These are phyloP conservation scores for Pichiaceae sp. DNA, from an alignment of 1,139 yeast species.

Conservation along the genomic window DNA sequence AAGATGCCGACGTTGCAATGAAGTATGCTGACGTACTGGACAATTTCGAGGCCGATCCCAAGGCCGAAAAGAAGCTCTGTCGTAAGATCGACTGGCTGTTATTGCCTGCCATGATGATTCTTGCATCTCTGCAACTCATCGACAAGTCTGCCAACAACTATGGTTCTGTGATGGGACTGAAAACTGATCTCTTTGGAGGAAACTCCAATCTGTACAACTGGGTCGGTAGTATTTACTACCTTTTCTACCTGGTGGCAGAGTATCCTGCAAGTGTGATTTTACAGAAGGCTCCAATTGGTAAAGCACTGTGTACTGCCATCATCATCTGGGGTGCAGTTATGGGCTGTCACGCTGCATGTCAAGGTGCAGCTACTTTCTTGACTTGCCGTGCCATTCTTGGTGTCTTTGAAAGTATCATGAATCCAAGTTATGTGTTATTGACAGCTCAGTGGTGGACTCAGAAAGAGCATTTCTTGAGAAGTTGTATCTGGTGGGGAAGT, in stretches of 20 bases:
- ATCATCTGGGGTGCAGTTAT: conserved; percentile 41
- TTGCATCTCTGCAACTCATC: conserved; percentile 54
- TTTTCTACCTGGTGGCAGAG: conserved; percentile 43
- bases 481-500: conserved; percentile 41
- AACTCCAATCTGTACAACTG: conserved; percentile 43
- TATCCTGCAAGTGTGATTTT: conserved; percentile 35
- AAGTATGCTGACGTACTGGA: conserved; percentile 6
- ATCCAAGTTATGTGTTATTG: conserved; percentile 45
- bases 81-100: conserved; percentile 46
- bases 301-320: conserved; percentile 28
- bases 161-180: conserved; percentile 49
- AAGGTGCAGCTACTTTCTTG: conserved; percentile 30
- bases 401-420: conserved; percentile 36
- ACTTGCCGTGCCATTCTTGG: conserved; percentile 39
- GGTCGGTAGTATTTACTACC: conserved; percentile 49
- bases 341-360: conserved; percentile 33
- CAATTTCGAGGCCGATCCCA: conserved; percentile 6
- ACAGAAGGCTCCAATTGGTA: conserved; percentile 37
- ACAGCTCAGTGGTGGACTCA: conserved; percentile 48
- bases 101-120: conserved; percentile 44
- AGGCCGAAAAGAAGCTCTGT: conserved; percentile 17
- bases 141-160: conserved; percentile 54
- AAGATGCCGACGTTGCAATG: conserved; percentile 11
- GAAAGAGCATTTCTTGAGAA: conserved; percentile 41
- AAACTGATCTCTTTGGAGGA: conserved; percentile 40